Conservation (phyloP, 768 basidiomycete species). For the Strobilomyces dryophilus region DNA sequence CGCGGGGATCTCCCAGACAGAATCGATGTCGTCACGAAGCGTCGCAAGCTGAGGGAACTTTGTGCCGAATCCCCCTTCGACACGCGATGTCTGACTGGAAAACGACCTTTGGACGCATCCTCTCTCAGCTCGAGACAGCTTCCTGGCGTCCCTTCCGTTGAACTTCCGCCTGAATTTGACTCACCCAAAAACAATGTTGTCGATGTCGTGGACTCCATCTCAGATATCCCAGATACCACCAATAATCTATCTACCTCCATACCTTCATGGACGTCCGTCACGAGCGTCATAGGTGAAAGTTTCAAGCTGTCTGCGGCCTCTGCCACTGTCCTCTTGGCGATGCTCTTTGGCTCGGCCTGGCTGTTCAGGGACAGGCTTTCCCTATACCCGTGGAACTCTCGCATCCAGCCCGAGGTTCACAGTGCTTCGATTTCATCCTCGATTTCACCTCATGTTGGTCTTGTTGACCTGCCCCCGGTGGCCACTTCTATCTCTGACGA, state of each 20-base stretch:
- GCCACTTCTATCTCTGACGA: background rate
- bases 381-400: slow-evolving; percentile 8
- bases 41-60: slow-evolving; percentile 40
- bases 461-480: background rate
- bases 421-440: background rate
- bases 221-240: slow-evolving; percentile 15
- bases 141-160: slow-evolving; percentile 48
- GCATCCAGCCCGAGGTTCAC: background rate
- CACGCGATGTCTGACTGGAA: slow-evolving; percentile 59
- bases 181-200: slow-evolving; percentile 7
- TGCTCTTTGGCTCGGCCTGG: slow-evolving; percentile 22
- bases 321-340: slow-evolving; percentile 22
- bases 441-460: background rate
- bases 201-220: slow-evolving; percentile 13
- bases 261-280: slow-evolving; percentile 16
- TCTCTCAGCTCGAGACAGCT: slow-evolving; percentile 52
- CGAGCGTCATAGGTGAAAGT: slow-evolving; percentile 9
- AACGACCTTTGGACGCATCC: slow-evolving; percentile 48
- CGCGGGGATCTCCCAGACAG: slow-evolving; percentile 35
- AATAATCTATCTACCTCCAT: slow-evolving; percentile 10
- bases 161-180: slow-evolving; percentile 26
- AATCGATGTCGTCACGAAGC: slow-evolving; percentile 43
- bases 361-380: slow-evolving; percentile 22
- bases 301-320: slow-evolving; percentile 14
- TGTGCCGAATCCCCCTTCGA: slow-evolving; percentile 41